Percentiles rank a stretch among this genome's conserved stretches.
Conservation (phyloP, 75 land plant genomes). For the Picea sitchensis region DNA sequence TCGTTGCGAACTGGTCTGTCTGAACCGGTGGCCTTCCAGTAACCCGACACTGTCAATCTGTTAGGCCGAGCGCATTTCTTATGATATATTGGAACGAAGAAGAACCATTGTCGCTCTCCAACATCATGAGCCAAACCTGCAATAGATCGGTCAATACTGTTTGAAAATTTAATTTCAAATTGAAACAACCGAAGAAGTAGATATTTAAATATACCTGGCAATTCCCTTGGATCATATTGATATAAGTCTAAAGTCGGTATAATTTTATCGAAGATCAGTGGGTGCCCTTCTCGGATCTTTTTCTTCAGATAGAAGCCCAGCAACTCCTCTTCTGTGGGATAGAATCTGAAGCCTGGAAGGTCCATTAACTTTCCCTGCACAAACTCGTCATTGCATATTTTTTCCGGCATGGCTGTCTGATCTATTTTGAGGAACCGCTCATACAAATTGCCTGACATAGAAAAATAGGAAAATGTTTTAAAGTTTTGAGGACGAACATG, state of each 20-base stretch:
- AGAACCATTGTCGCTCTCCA: background rate
- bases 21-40: conserved; percentile 14
- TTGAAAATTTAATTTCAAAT: background rate
- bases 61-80: conserved; percentile 6
- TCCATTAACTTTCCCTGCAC: no score
- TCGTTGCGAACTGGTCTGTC: background rate
- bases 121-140: background rate
- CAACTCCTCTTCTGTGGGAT: conserved; percentile 20
- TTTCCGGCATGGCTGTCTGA: no score
- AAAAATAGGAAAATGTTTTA: no score
- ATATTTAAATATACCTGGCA: background rate
- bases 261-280: background rate
- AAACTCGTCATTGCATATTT: no score
- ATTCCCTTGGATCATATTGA: conserved; percentile 17
- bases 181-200: background rate
- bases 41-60: background rate
- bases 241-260: conserved; percentile 11
- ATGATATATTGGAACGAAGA: background rate
- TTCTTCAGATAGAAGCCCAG: conserved; percentile 20
- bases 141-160: background rate
- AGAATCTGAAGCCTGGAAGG: conserved; percentile 27
- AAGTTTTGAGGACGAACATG: no score
- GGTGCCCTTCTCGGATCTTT: background rate
- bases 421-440: no score
- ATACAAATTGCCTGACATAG: no score